These are phyloP conservation scores for Beauveria rudraprayagi DNA, from an alignment of 2,329 filamentous ascomycete species.

Conservation along the genomic window DNA sequence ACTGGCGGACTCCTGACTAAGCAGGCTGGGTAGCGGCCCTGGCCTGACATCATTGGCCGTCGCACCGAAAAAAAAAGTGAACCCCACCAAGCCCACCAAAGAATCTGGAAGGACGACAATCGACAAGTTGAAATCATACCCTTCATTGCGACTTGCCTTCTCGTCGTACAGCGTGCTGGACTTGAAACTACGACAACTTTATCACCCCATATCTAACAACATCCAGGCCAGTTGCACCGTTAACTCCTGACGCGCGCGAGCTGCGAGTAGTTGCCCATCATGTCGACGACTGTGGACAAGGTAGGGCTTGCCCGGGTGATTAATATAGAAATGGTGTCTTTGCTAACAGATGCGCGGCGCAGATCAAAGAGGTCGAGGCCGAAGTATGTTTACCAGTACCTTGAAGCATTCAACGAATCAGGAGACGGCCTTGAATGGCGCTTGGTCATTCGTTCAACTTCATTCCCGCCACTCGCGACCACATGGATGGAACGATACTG, in stretches of 20 bases:
- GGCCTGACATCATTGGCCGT: slow-evolving; percentile 26
- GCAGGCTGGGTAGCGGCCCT: not conserved
- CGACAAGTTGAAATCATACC: slow-evolving; percentile 1
- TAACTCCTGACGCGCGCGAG: not conserved
- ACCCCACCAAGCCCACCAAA: slow-evolving; percentile 29
- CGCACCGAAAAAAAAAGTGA: slow-evolving; percentile 26
- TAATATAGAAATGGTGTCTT: not conserved
- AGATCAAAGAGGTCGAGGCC: slow-evolving; percentile 96
- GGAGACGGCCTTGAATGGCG: not conserved
- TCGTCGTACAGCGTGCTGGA: not conserved
- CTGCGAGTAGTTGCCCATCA: slow-evolving; percentile 39
- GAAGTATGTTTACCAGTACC: slow-evolving; percentile 54
- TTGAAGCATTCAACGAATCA: slow-evolving; percentile 1
- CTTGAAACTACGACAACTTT: not conserved
- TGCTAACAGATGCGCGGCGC: slow-evolving; percentile 20
- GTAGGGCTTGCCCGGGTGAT: slow-evolving; percentile 35
- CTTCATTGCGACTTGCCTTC: not conserved
- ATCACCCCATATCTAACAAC: not conserved
- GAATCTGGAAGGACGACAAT: slow-evolving; percentile 3
- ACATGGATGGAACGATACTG: not conserved
- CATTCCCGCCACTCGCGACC: not conserved
- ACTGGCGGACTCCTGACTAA: slow-evolving; percentile 2
- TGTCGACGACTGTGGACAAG: slow-evolving; percentile 98
- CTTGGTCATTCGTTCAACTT: too few species aligned
- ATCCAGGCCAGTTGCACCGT: not conserved